Conservation (phyloP, 305 asterid genomes). For the Fraxinus nigra region DNA sequence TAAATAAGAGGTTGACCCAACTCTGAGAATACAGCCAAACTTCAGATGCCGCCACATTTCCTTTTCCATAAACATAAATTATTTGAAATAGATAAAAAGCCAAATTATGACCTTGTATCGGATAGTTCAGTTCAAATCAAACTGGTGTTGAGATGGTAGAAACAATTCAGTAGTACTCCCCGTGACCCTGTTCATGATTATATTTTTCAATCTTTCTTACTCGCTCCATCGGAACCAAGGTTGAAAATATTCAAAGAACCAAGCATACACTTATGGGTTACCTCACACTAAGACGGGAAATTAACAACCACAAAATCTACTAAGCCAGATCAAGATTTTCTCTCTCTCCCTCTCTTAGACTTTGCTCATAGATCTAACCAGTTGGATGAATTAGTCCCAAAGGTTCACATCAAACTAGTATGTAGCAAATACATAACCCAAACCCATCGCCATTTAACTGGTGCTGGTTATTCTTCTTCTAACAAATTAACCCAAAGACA, state of each 20-base stretch:
- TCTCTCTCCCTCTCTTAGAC: neutral
- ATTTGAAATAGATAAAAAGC: neutral
- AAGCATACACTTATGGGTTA: neutral
- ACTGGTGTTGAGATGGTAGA: neutral
- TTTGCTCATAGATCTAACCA: neutral
- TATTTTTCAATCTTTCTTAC: neutral
- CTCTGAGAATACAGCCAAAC: neutral
- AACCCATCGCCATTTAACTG: neutral
- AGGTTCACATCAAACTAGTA: neutral
- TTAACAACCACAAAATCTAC: neutral
- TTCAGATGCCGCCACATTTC: neutral
- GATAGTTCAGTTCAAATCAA: neutral
- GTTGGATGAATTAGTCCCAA: neutral
- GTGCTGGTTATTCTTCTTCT: neutral
- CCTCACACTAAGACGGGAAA: neutral
- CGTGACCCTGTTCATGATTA: neutral
- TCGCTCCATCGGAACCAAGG: neutral
- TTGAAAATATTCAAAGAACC: neutral
- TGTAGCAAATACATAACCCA: neutral
- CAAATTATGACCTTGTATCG: neutral
- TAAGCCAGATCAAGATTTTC: neutral
- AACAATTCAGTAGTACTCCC: neutral
- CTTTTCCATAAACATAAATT: neutral
- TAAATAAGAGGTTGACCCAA: neutral
- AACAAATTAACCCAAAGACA: neutral